phyloP scores from a whole-genome alignment of 495 filamentous ascomycete genomes.

The Penicillium angulare region DNA sequence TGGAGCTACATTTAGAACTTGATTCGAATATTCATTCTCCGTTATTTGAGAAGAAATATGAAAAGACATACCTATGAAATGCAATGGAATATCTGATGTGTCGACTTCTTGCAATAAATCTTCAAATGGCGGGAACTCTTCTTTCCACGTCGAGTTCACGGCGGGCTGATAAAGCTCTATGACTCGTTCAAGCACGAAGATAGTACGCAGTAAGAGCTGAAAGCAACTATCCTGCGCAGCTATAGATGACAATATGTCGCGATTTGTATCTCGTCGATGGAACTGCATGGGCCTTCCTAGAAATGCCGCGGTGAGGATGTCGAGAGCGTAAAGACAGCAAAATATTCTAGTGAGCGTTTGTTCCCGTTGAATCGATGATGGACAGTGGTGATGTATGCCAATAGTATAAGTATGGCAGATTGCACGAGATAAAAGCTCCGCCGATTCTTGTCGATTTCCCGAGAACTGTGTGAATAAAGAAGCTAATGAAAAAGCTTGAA shows the following conservation, averaged over 20 bases:
- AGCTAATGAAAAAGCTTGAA: conserved; percentile 4
- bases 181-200: neutral
- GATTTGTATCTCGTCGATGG: conserved; percentile 1
- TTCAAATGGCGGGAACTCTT: conserved; percentile 1
- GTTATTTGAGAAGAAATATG: neutral
- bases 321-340: conserved; percentile 4
- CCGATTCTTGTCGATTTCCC: conserved; percentile 5
- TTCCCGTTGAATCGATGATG: neutral
- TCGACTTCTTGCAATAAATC: conserved; percentile 3
- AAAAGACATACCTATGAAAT: neutral
- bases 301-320: conserved; percentile 1
- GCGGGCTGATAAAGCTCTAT: conserved; percentile 1
- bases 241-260: neutral
- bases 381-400: conserved; percentile 1
- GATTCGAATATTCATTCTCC: too few species aligned
- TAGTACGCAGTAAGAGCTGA: conserved; percentile 3
- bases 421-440: conserved; percentile 2
- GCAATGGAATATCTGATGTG: neutral
- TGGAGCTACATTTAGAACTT: neutral
- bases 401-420: conserved; percentile 3
- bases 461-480: conserved; percentile 4
- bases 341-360: neutral
- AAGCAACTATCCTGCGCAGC: neutral
- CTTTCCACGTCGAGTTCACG: neutral
- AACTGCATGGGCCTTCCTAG: conserved; percentile 3